Conservation (phyloP, 129 eudicot species). For the Oenanthe sinensis region DNA sequence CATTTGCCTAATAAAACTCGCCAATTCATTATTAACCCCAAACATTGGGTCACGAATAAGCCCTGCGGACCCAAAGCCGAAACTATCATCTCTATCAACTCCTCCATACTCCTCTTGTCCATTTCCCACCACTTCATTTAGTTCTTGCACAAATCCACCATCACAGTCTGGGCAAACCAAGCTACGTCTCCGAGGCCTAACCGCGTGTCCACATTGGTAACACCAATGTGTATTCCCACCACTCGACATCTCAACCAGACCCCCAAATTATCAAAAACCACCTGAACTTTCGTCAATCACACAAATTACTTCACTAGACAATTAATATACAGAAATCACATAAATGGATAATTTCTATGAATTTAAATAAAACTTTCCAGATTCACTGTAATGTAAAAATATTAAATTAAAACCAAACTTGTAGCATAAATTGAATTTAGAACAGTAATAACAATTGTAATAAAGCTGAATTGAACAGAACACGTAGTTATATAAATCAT, state of each 20-base stretch:
- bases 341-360: neutral
- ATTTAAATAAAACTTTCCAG: no score
- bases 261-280: neutral
- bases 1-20: constrained; percentile 59
- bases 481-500: no score
- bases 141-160: constrained; percentile 84
- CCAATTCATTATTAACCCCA: constrained; percentile 59
- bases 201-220: constrained; percentile 57
- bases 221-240: constrained; percentile 83
- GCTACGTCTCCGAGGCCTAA: constrained; percentile 45
- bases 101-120: constrained; percentile 29
- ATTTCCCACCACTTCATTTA: constrained; percentile 43
- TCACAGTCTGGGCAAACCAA: constrained; percentile 58
- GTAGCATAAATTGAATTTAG: neutral
- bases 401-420: no score
- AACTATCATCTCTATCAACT: constrained; percentile 26
- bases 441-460: neutral
- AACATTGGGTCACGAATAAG: constrained; percentile 49
- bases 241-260: constrained; percentile 43
- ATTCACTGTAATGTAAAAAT: no score
- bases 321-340: neutral
- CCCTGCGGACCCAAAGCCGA: constrained; percentile 43
- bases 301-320: neutral
- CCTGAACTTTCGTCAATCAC: neutral
- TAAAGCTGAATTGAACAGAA: neutral